Base-by-base conservation (phyloP, 31 red algal genomes). In the Porphyra umbilicalis region DNA sequence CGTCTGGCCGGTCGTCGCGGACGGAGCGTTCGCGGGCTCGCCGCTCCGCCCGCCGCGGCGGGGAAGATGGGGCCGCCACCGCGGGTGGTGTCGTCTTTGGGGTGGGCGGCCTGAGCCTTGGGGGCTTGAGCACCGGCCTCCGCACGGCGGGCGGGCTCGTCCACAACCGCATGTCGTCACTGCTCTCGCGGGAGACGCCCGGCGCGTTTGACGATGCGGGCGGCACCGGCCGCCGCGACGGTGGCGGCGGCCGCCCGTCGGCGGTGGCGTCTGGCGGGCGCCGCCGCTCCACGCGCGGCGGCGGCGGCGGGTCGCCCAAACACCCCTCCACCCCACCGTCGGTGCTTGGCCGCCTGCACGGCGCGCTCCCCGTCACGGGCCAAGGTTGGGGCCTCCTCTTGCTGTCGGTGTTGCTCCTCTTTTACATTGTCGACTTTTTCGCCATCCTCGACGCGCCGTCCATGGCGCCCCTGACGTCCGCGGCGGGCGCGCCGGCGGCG, bases 361-460 rank as follows among this genome's bases (percentile, higher is more conserved):
- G 57, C 13, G 57, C 57, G 30, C 57, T 71, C 2, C 57, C 57
- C 4, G 57, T 25, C 3, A 71, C 25, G 4, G 57, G 57, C 57
- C 57, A 71, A 29, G 57, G 57, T 1, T 71, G 57, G 57, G 57
- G 57, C 57, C 57, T 71, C 25, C 36, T 85, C 77, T 35, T 90
- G 32, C 44, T 90, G 0, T 67, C 83, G 36, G 37, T 90, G 75
- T 32, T 90, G 36, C 79, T 90, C 34, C 75, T 79, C 30, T 79
- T 90, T 35, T 90, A 90, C 76, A 31, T 90, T 1, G 79, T 79
- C 32, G 88, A 90, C 32, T 90, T 90, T 36, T 81, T 90, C 44
- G 82, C 39, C 33, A 68, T 90, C 4, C 39, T 90, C 10, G 77
- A 85, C 35, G 68, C 78, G 67, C 68, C 81, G 32, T 67, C 86